Evolutionary conservation across 78 protist species (phyloP), one percentile per base, ranked within the genome.

Genomic region (Dictyostelium purpureum): DNA sequence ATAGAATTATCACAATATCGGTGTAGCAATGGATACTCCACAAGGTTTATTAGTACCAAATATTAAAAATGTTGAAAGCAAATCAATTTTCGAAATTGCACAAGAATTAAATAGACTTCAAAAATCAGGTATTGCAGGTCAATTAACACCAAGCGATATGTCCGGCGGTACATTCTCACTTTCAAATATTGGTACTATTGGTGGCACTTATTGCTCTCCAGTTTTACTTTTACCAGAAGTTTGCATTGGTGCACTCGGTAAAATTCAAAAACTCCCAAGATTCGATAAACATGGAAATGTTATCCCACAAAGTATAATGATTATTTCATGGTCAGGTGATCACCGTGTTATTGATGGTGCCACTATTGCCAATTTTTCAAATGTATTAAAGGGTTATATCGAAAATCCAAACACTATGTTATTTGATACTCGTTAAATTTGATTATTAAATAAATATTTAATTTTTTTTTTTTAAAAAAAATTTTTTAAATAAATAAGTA

Each of bases 21-120:
- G 98, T n/a, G 83, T 98, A 1, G 99, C 99, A 31, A 95, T 98
- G 97, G 98, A 97, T 94, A 96, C 99, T 2, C 97, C 97, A 21
- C 33, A 37, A 33, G 99, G 99, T 19, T 96, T 98, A 18, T 45
- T 97, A 14, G 99, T 98, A 70, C 99, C 99, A 24, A 96, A 94
- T 88, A 89, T 98, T 56, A 97, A 97, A 96, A 73, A 88, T 54
- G 98, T 96, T n/a, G 93, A 97, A 75, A 31, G 57, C 16, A 45
- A 52, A 71, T 83, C 98, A 38, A 79, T 98, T 51, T 71, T 97
- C 28, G 98, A 98, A 18, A 95, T 98, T 40, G 98, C 99, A 14
- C 33, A 33, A 47, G 99, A 98, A 65, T 93, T 98, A n/a, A 94
- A 89, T 33, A 93, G 97, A n/a, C 87, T 98, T 49, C 97, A 95